Conservation (phyloP, 148 eudicot genomes). For the Chenopodium suecicum region DNA sequence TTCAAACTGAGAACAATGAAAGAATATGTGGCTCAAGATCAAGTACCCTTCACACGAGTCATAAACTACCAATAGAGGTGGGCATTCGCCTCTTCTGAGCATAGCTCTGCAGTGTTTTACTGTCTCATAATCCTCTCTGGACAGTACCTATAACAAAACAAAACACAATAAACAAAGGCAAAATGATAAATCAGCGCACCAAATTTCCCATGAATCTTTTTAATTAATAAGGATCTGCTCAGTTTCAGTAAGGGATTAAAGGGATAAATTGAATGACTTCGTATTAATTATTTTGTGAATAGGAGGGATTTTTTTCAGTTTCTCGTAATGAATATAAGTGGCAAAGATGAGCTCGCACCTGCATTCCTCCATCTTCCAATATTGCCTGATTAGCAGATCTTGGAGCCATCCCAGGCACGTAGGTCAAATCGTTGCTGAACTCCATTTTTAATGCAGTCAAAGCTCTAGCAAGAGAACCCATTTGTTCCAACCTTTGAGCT, state of each 20-base stretch:
- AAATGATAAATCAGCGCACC: background rate
- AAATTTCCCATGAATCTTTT: background rate
- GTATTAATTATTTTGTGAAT: background rate
- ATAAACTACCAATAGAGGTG: constrained; percentile 73
- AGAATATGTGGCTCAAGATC: constrained; percentile 7
- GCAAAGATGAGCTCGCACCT: constrained; percentile 40
- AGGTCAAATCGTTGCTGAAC: constrained; percentile 71
- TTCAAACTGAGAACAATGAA: background rate
- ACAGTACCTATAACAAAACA: constrained; percentile 54
- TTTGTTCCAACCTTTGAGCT: constrained; percentile 59
- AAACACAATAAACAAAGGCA: constrained; percentile 1
- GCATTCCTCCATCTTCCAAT: constrained; percentile 89
- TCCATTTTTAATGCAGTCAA: constrained; percentile 57
- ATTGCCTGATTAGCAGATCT: constrained; percentile 75
- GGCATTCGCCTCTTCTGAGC: constrained; percentile 72
- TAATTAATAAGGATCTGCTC: background rate
- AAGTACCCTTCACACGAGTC: constrained; percentile 80
- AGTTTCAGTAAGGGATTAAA: background rate
- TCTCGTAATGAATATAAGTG: background rate
- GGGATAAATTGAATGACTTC: too few relatives aligned
- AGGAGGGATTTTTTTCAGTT: background rate
- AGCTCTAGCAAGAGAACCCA: constrained; percentile 82
- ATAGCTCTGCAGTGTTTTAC: constrained; percentile 64
- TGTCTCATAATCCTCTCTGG: constrained; percentile 75
- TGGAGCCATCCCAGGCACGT: constrained; percentile 74